Percentiles rank a stretch among this genome's conserved stretches.
Evolutionary conservation across 108 stramenopile genomes (phyloP).

Genomic region (Aurantiochytrium sp.): DNA sequence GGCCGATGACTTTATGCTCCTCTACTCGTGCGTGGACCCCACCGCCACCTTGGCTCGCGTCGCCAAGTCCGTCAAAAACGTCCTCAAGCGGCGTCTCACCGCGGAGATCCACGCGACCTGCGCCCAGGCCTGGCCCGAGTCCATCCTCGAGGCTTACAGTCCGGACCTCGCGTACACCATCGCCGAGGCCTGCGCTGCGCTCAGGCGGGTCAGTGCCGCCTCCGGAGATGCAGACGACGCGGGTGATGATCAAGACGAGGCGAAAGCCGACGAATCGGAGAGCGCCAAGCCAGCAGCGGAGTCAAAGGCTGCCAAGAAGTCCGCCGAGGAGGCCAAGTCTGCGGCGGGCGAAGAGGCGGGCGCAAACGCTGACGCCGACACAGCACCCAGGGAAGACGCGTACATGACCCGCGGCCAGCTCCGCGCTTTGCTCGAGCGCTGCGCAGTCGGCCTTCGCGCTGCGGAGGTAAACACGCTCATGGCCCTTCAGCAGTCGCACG

Average conservation of each 20-base stretch:
- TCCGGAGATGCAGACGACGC: no score
- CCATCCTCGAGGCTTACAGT: not conserved
- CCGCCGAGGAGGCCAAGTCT: not conserved
- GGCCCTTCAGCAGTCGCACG: not conserved
- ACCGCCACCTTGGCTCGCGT: not conserved
- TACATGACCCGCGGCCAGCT: not conserved
- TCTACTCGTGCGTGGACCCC: not conserved
- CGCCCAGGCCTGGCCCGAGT: not conserved
- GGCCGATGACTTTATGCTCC: not conserved
- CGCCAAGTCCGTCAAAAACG: not conserved
- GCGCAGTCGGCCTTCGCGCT: not conserved
- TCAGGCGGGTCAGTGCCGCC: not conserved
- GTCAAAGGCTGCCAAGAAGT: not conserved
- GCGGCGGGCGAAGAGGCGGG: not conserved
- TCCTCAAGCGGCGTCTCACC: not conserved
- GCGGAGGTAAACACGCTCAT: not conserved
- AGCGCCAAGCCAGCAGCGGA: not conserved
- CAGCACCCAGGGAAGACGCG: not conserved
- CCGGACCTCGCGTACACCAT: not conserved
- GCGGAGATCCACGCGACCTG: not conserved
- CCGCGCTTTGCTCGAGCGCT: not conserved
- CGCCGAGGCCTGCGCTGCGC: not conserved
- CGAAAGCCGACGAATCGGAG: not conserved
- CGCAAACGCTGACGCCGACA: not conserved
- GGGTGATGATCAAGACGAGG: no score